Conservation (phyloP, 345 rosid genomes). For the Syzygium aromaticum region DNA sequence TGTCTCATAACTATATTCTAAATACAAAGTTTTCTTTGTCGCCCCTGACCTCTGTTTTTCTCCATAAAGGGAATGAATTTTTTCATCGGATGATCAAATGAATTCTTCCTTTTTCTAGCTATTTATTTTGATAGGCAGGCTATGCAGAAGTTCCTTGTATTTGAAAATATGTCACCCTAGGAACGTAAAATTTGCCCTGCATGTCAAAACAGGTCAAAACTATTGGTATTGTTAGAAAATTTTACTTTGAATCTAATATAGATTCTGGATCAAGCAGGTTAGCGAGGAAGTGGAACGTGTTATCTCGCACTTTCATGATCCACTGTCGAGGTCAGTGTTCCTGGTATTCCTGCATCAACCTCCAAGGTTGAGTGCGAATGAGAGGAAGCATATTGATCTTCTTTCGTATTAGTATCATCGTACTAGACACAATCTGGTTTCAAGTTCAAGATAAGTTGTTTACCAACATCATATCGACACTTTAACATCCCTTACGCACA, state of each 20-base stretch:
- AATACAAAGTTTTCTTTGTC: not conserved
- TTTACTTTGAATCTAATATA: not conserved
- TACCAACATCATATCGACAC: not conserved
- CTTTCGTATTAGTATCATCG: not conserved
- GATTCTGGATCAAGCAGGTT: slow-evolving; percentile 1
- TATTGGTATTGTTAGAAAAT: not conserved
- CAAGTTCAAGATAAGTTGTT: not conserved
- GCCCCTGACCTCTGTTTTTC: not conserved
- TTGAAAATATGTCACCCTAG: not conserved
- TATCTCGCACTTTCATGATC: not conserved
- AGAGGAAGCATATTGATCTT: not conserved
- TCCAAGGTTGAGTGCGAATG: not conserved
- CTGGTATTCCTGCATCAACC: not conserved
- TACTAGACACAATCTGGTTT: not conserved
- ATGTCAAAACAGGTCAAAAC: not conserved
- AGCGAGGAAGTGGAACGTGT: slow-evolving; percentile 6
- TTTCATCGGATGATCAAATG: not conserved
- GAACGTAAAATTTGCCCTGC: not conserved
- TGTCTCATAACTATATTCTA: not conserved
- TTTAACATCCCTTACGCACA: not conserved
- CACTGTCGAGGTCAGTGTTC: not conserved
- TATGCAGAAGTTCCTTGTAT: not conserved
- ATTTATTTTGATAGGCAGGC: not conserved
- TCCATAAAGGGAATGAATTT: not conserved
- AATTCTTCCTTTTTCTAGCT: not conserved